Percentiles rank a stretch among this genome's conserved stretches.
Conservation (phyloP, 306 rosid species). For the Glycine tomentella region DNA sequence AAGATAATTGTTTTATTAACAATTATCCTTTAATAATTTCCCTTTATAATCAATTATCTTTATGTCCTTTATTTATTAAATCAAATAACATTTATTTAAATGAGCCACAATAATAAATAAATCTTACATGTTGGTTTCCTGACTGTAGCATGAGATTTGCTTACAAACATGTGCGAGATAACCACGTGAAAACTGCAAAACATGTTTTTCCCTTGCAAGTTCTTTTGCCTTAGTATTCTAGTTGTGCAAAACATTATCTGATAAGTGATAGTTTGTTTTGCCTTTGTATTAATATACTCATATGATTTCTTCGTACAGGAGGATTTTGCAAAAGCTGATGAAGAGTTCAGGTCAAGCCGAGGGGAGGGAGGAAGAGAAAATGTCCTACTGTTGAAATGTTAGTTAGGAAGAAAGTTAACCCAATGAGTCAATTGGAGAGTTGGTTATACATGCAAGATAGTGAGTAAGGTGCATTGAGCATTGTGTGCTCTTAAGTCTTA, state of each 20-base stretch:
- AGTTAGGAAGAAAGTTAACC: slow-evolving; percentile 74
- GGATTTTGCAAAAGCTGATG: slow-evolving; percentile 79
- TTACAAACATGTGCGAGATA: slow-evolving; percentile 90
- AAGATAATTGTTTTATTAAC: no score
- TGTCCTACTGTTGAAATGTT: slow-evolving; percentile 77
- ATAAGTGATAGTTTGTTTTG: neutral
- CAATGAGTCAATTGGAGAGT: slow-evolving; percentile 58
- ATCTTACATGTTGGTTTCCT: no score
- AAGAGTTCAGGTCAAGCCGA: slow-evolving; percentile 72
- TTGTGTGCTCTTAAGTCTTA: neutral
- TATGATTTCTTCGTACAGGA: slow-evolving; percentile 58
- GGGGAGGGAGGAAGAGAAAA: slow-evolving; percentile 82
- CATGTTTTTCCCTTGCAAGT: slow-evolving; percentile 76
- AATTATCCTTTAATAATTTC: no score
- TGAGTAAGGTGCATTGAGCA: slow-evolving; percentile 8
- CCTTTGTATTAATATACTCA: neutral
- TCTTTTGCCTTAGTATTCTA: neutral
- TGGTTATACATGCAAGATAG: slow-evolving; percentile 46
- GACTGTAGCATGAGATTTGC: slow-evolving; percentile 88
- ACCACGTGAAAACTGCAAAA: slow-evolving; percentile 68
- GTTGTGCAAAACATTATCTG: neutral
- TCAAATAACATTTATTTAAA: no score
- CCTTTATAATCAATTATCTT: no score
- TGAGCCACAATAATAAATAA: no score
- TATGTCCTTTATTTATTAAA: no score